Base-by-base conservation (phyloP, 805 yeast species). In the Lachancea cidri region DNA sequence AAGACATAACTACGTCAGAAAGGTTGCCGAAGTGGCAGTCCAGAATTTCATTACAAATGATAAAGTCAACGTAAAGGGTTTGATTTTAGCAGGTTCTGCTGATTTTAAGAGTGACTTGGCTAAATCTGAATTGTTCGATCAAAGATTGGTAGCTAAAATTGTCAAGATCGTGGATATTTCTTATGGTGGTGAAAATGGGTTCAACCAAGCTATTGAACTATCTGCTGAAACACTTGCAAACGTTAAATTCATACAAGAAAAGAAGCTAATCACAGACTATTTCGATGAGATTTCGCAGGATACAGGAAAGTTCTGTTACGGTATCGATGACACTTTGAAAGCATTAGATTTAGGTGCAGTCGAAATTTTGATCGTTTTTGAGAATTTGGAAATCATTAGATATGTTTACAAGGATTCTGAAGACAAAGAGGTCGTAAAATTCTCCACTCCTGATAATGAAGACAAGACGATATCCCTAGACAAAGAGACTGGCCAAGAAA, bases 171-270 rank as follows among this genome's bases (percentile, higher is more conserved):
- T 94, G 42, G 99, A 93, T 73, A 85, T 93, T 43, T 89, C 98
- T 2, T 93, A 93, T 61, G 99, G 99, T 68, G 98, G 99, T 64
- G 98, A 93, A 70, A 93, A 93, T 65, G 99, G 99, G 35, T 93
- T 93, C 74, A 93, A 93, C 72, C 99, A 93, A 73, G 99, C 99
- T 34, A 94, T 93, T 57, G 98, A 93, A 68, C 75, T 93, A 53
- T 85, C 97, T 24, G 96, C 97, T 22, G 99, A 93, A 73, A 85
- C 98, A 19, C 76, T 93, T 60, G 84, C 97, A 37, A 93, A 91
- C 65, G 99, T 93, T 54, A 93, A 93, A 67, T 93, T 93, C 64
- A 91, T 93, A 47, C 98, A 93, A 72, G 99, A 93, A 67, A 93
- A 93, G 85, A 91, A 91, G 72, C 77, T 93, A 57, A 81, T 93